Conservation (phyloP, 1,139 yeast species). For the Pichia sp. region DNA sequence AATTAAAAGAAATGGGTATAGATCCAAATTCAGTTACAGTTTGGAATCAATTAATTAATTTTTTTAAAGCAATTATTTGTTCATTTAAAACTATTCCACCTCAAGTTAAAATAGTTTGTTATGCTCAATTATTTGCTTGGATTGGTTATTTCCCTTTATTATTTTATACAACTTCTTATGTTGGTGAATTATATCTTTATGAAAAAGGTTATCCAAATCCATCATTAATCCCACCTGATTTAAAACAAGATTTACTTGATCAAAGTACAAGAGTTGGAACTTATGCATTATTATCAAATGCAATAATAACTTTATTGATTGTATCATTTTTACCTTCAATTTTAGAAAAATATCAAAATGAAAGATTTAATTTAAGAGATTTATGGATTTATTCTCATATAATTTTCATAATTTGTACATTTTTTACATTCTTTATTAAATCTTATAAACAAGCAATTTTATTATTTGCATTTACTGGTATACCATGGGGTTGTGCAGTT, state of each 20-base stretch:
- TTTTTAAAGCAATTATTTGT: slow-evolving; percentile 33
- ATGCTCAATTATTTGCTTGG: slow-evolving; percentile 46
- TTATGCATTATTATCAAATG: slow-evolving; percentile 36
- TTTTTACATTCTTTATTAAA: slow-evolving; percentile 35
- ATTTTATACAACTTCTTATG: slow-evolving; percentile 45
- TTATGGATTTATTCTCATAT: slow-evolving; percentile 39
- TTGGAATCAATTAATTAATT: slow-evolving; percentile 24
- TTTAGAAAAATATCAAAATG: slow-evolving; percentile 23
- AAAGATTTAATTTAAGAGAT: slow-evolving; percentile 24
- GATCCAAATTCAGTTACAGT: slow-evolving; percentile 24
- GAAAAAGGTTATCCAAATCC: slow-evolving; percentile 31
- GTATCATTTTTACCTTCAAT: slow-evolving; percentile 36
- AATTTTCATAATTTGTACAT: slow-evolving; percentile 36
- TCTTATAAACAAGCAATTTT: slow-evolving; percentile 34
- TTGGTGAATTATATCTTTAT: slow-evolving; percentile 39
- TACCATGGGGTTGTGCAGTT: slow-evolving; percentile 46
- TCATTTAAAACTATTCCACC: slow-evolving; percentile 37
- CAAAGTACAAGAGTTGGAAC: slow-evolving; percentile 41
- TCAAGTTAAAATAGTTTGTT: slow-evolving; percentile 38
- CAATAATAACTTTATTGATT: slow-evolving; percentile 35
- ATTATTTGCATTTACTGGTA: slow-evolving; percentile 39
- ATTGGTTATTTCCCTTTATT: slow-evolving; percentile 45
- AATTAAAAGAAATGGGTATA: slow-evolving; percentile 31
- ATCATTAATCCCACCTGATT: slow-evolving; percentile 39
- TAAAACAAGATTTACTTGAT: slow-evolving; percentile 28